Evolutionary conservation across 345 rosid genomes (phyloP).

Genomic region (Draba incana): DNA sequence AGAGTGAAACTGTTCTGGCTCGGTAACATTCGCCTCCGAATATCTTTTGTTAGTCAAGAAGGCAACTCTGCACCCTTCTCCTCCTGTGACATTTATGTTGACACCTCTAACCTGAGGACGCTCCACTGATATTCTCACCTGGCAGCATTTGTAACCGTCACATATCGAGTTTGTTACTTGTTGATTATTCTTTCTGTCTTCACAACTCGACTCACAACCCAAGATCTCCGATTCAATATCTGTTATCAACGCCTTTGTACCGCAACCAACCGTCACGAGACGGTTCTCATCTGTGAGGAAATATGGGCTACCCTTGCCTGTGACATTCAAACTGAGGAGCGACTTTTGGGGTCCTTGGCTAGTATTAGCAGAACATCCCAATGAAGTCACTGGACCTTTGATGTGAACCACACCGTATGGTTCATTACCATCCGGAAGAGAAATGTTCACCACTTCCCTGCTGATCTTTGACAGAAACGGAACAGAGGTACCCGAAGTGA

Average conservation of each 20-base stretch:
- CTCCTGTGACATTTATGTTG: background rate
- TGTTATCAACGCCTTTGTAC: constrained; percentile 8
- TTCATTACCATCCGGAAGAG: constrained; percentile 7
- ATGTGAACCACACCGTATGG: constrained; percentile 33
- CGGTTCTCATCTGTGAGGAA: constrained; percentile 38
- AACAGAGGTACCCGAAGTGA: no score
- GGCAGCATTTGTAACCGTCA: constrained; percentile 52
- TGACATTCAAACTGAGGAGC: constrained; percentile 22
- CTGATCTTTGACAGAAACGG: constrained; percentile 26
- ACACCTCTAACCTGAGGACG: constrained; percentile 15
- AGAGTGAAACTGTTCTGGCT: constrained; percentile 19
- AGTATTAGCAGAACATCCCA: no score
- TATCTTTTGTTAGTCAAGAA: constrained; percentile 36
- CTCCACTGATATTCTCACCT: constrained; percentile 36
- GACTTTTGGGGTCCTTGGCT: constrained; percentile 11
- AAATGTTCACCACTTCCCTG: constrained; percentile 36
- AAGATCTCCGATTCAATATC: constrained; percentile 25
- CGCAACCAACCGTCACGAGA: constrained; percentile 47
- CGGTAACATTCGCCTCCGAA: constrained; percentile 18
- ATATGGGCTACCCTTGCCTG: constrained; percentile 38
- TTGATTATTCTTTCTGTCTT: background rate
- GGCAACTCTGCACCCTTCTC: constrained; percentile 29
- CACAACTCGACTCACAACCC: constrained; percentile 51
- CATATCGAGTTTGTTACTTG: constrained; percentile 36
- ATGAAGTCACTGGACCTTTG: constrained; percentile 40